These are phyloP conservation scores for Lipomyces yamanashiensis DNA, from an alignment of 805 yeast genomes.

Conservation along the genomic window DNA sequence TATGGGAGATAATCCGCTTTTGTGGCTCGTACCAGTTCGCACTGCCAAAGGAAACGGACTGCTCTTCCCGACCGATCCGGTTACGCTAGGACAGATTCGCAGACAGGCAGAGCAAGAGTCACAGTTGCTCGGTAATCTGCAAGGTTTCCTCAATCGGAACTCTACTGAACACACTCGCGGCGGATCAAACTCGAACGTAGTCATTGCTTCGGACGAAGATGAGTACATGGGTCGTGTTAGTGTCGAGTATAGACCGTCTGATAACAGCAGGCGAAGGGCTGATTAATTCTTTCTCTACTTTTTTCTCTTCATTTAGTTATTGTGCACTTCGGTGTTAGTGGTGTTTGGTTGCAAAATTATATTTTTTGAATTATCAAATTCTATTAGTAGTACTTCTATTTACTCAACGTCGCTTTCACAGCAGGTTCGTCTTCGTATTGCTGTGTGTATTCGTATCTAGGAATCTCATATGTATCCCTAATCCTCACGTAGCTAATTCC, in stretches of 20 bases:
- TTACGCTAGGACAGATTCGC: slow-evolving; percentile 41
- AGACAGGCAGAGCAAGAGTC: slow-evolving; percentile 45
- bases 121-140: slow-evolving; percentile 24
- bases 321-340: not conserved
- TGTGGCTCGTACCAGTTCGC: slow-evolving; percentile 73
- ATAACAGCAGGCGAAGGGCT: not conserved
- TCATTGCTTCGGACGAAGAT: slow-evolving; percentile 25
- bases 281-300: not conserved
- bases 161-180: not conserved
- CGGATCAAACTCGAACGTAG: slow-evolving; percentile 9
- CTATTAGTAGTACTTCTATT: not conserved
- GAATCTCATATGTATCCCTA: slow-evolving; percentile 52
- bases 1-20: slow-evolving; percentile 69
- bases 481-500: slow-evolving; percentile 56
- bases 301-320: not conserved
- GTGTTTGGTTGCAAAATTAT: not conserved
- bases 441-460: slow-evolving; percentile 50
- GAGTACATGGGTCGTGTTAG: slow-evolving; percentile 32
- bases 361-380: not conserved
- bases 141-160: slow-evolving; percentile 20
- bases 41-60: slow-evolving; percentile 49
- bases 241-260: slow-evolving; percentile 33
- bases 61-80: slow-evolving; percentile 44
- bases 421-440: slow-evolving; percentile 26
- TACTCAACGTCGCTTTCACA: slow-evolving; percentile 2